phyloP scores from a whole-genome alignment of 1,284 basidiomycete genomes.

The Ceratobasidium sp. region DNA sequence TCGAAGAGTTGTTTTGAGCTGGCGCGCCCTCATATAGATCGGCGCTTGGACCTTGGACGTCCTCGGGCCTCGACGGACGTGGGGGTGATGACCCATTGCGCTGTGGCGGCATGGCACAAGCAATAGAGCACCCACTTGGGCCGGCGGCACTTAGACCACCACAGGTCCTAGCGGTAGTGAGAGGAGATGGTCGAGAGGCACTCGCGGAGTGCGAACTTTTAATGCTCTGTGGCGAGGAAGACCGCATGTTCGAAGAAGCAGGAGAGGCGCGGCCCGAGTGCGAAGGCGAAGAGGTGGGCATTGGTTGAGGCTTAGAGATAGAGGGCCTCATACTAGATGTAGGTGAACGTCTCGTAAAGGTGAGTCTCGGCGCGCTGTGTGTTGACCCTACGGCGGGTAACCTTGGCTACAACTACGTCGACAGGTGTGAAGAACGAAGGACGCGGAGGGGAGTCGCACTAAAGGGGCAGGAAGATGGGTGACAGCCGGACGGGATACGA shows the following conservation, averaged over 20 bases:
- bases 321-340: neutral
- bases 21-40: constrained; percentile 6
- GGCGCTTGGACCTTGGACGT: neutral
- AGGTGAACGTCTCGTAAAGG: neutral
- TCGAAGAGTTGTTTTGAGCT: neutral
- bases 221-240: neutral
- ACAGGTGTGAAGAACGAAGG: constrained; percentile 23
- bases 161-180: neutral
- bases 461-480: constrained; percentile 7
- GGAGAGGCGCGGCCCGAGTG: constrained; percentile 16
- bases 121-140: constrained; percentile 4
- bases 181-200: neutral
- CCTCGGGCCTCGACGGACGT: constrained; percentile 33
- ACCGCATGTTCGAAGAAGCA: constrained; percentile 1
- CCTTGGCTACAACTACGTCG: constrained; percentile 17
- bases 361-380: constrained; percentile 6
- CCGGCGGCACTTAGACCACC: constrained; percentile 17
- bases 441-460: neutral
- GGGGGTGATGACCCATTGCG: neutral
- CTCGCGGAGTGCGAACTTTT: neutral
- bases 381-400: constrained; percentile 22
- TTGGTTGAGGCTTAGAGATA: constrained; percentile 14
- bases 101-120: neutral
- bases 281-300: neutral
- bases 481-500: neutral